Conservation (phyloP, 371 early-diverging fungal genomes). For the Mortierella sp. region DNA sequence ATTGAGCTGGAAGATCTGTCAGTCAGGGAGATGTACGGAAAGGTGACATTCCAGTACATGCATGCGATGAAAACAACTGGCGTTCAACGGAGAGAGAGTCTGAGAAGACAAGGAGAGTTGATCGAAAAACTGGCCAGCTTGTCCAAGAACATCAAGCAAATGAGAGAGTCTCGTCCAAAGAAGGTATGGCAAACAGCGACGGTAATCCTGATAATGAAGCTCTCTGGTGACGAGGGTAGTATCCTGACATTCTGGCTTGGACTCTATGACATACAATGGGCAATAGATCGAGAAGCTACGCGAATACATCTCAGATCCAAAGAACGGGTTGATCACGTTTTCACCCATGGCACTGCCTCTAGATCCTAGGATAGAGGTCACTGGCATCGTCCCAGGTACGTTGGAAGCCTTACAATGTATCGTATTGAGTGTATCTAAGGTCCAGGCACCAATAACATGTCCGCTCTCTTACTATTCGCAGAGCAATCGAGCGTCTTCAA, state of each 20-base stretch:
- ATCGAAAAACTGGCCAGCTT: slow-evolving; percentile 78
- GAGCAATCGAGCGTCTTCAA: slow-evolving; percentile 92
- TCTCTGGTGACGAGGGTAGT: not conserved
- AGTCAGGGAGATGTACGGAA: slow-evolving; percentile 87
- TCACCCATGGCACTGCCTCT: slow-evolving; percentile 86
- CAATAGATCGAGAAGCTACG: slow-evolving; percentile 83
- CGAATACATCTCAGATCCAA: slow-evolving; percentile 80
- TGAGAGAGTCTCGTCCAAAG: slow-evolving; percentile 84
- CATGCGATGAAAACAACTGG: slow-evolving; percentile 77
- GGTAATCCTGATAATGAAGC: not conserved
- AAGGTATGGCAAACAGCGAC: slow-evolving; percentile 63
- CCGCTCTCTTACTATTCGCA: slow-evolving; percentile 8
- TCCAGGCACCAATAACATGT: too few relatives aligned
- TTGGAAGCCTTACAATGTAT: too few relatives aligned
- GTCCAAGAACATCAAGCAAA: slow-evolving; percentile 73
- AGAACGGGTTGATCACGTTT: slow-evolving; percentile 79
- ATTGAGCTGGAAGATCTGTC: slow-evolving; percentile 81
- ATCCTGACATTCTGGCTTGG: not conserved
- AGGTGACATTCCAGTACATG: slow-evolving; percentile 84
- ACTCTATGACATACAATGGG: not conserved
- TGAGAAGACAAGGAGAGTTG: slow-evolving; percentile 86
- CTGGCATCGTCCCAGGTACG: slow-evolving; percentile 83
- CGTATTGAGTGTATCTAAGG: not conserved
- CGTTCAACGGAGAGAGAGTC: slow-evolving; percentile 71
- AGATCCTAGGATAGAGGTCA: slow-evolving; percentile 86